Base-by-base conservation (phyloP, 2,329 filamentous ascomycete genomes). In the Colletotrichum spinosum region DNA sequence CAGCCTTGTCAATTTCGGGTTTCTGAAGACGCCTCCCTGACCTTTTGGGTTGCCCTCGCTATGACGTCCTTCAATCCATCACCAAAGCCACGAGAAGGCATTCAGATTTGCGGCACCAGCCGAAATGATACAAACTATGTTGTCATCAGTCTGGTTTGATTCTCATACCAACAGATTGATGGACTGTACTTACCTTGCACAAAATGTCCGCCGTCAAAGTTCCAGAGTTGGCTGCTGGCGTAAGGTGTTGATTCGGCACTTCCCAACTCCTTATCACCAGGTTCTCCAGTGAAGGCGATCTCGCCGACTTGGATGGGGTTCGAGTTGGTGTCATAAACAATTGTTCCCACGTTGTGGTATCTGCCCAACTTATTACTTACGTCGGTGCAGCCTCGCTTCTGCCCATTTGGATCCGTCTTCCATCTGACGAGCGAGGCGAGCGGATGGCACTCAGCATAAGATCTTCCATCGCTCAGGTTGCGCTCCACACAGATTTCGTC, bases 221-320 rank as follows among this genome's bases (percentile, higher is more conserved):
- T 46, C 44, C 44, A 46, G 12, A 46, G 2, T 3, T 46, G 4
- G 15, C 44, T 46, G 15, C 17, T 15, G 17, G 10, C 6, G 15
- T 13, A 17, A 46, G 12, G 25, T 12, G 44, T 46, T 46, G 5
- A 6, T 46, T 8, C 39, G 10, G 1, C 15, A 46, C 2, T 25
- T 46, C 44, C 44, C 39, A 11, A 11, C 1, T 42, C 39, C 13
- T 13, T 46, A 46, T 46, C 15, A 46, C 44, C 44, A 46, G 44
- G 44, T 46, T 46, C 44, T 46, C 44, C 15, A 46, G 17, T 13
- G 44, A n/a, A 46, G 11, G 12, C 2, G 5, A 46, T 46, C 3
- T 46, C 25, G 15, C 44, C 44, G 44, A 46, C 44, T 46, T 46
- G 44, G 44, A 46, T 46, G 17, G 44, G 44, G 44, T 46, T 3